Percentiles rank a stretch among this genome's conserved stretches.
Conservation (phyloP, 108 stramenopile species). For the Skeletonema tropicum region DNA sequence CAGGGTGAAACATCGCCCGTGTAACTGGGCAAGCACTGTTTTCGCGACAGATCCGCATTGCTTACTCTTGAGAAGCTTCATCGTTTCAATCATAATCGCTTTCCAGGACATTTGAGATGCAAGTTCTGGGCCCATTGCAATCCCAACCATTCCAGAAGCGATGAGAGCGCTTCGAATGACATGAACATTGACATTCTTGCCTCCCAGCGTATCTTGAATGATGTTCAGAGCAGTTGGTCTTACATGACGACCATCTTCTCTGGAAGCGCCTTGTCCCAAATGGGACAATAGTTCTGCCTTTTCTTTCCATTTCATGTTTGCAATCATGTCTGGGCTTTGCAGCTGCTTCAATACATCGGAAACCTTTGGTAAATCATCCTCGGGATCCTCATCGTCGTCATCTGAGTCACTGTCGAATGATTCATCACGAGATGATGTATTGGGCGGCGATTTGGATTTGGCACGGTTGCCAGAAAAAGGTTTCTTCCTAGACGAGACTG, state of each 20-base stretch:
- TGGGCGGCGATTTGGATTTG: not conserved
- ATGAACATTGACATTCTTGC: conserved; percentile 62
- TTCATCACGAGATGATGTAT: conserved; percentile 10
- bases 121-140: conserved; percentile 49
- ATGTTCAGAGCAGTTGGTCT: conserved; percentile 39
- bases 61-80: conserved; percentile 61
- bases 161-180: conserved; percentile 59
- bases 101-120: conserved; percentile 52
- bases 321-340: conserved; percentile 40
- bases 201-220: conserved; percentile 56
- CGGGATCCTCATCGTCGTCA: conserved; percentile 21
- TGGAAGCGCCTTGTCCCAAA: conserved; percentile 49
- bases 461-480: not conserved
- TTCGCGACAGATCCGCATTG: conserved; percentile 55
- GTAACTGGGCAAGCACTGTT: conserved; percentile 50
- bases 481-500: conserved; percentile 4
- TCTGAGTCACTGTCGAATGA: conserved; percentile 33
- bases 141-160: conserved; percentile 59
- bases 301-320: conserved; percentile 63
- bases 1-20: conserved; percentile 56
- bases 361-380: conserved; percentile 29
- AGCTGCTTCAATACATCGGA: conserved; percentile 57
- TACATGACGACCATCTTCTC: conserved; percentile 32
- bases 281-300: conserved; percentile 61
- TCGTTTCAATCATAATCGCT: conserved; percentile 58